Conservation (phyloP, 441 rosid genomes). For the Gossypium armourianum region DNA sequence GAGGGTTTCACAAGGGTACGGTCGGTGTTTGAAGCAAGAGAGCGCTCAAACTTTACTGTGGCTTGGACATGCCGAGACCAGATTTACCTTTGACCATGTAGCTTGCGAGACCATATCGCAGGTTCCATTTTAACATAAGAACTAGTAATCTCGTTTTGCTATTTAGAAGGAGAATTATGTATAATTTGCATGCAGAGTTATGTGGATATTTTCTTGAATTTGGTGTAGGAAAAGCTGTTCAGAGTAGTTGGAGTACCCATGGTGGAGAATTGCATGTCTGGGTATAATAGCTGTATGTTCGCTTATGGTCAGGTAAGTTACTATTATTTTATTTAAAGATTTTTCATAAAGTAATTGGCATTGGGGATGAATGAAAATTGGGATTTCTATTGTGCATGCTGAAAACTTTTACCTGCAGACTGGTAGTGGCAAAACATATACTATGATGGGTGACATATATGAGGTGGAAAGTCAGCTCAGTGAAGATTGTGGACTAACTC, state of each 20-base stretch:
- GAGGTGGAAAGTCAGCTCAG: slow-evolving; percentile 41
- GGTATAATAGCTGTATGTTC: slow-evolving; percentile 84
- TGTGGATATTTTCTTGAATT: slow-evolving; percentile 15
- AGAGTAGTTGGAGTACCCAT: slow-evolving; percentile 70
- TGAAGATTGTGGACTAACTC: slow-evolving; percentile 75
- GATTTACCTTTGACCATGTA: slow-evolving; percentile 84
- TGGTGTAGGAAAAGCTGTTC: slow-evolving; percentile 59
- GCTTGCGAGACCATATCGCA: slow-evolving; percentile 76
- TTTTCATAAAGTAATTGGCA: not conserved
- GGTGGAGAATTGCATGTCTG: slow-evolving; percentile 95
- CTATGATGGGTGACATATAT: slow-evolving; percentile 84
- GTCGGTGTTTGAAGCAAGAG: slow-evolving; percentile 67
- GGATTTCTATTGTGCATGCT: not conserved
- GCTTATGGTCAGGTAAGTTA: slow-evolving; percentile 83
- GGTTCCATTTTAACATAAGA: slow-evolving; percentile 27
- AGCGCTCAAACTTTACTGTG: slow-evolving; percentile 56
- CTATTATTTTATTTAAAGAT: not conserved
- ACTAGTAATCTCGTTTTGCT: not conserved
- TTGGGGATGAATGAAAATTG: not conserved
- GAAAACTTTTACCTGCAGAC: slow-evolving; percentile 46
- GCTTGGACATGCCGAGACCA: slow-evolving; percentile 83
- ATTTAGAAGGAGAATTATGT: not conserved
- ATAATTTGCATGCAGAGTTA: slow-evolving; percentile 7
- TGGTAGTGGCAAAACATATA: slow-evolving; percentile 91
- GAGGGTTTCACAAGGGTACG: slow-evolving; percentile 51